phyloP scores from a whole-genome alignment of 768 basidiomycete genomes.

The Hebeloma cylindrosporum region DNA sequence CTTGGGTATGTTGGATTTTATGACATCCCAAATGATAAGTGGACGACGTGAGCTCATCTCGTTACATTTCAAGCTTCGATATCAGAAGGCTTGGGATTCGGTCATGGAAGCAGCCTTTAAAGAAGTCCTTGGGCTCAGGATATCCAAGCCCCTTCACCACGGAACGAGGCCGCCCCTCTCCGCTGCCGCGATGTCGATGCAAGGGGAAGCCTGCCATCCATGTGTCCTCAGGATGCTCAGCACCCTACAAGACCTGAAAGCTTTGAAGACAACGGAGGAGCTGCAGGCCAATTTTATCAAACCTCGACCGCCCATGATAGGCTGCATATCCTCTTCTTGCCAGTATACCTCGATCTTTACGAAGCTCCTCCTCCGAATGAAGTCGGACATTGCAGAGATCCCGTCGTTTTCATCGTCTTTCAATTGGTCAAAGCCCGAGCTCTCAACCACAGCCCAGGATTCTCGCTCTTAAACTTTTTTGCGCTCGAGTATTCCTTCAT shows the following conservation, averaged over 20 bases:
- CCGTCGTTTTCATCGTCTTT: slow-evolving; percentile 7
- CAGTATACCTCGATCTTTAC: slow-evolving; percentile 7
- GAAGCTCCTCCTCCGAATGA: slow-evolving; percentile 6
- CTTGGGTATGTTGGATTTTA: slow-evolving; percentile 13
- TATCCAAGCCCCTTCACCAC: slow-evolving; percentile 2
- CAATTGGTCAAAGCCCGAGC: too few relatives aligned
- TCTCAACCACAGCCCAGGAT: too few relatives aligned
- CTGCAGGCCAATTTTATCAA: slow-evolving; percentile 9
- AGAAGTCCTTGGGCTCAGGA: background rate
- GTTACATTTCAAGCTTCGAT: slow-evolving; percentile 10
- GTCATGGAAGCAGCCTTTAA: slow-evolving; percentile 13
- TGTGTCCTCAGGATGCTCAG: slow-evolving; percentile 13
- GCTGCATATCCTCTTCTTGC: slow-evolving; percentile 15
- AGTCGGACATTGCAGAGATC: slow-evolving; percentile 9
- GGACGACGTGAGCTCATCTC: background rate
- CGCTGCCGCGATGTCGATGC: slow-evolving; percentile 7
- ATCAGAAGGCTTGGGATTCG: slow-evolving; percentile 9
- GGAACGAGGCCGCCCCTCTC: slow-evolving; percentile 3
- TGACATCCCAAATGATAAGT: background rate
- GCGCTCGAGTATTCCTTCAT: too few relatives aligned
- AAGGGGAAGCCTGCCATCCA: slow-evolving; percentile 10
- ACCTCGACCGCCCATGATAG: slow-evolving; percentile 1
- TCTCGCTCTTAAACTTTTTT: too few relatives aligned
- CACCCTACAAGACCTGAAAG: slow-evolving; percentile 10
- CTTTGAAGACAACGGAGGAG: slow-evolving; percentile 2